Conservation (phyloP, 2,329 filamentous ascomycete genomes). For the Aspergillus brunneoviolaceus region DNA sequence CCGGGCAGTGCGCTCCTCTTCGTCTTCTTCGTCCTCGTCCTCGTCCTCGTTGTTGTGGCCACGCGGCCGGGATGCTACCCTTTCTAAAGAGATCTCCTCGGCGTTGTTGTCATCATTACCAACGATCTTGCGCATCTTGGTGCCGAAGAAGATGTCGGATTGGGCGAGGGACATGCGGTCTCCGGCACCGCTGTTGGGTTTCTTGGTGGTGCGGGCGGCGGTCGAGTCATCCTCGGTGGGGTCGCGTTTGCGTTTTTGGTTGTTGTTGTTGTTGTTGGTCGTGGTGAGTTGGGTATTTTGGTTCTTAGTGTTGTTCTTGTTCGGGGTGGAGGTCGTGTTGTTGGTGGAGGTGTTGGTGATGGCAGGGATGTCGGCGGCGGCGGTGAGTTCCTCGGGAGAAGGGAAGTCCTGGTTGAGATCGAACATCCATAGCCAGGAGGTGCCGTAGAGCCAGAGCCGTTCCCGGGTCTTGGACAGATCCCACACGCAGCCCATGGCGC, state of each 20-base stretch:
- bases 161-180: slow-evolving; percentile 50
- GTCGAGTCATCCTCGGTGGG: slow-evolving; percentile 38
- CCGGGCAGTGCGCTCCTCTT: slow-evolving; percentile 30
- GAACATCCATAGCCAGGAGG: slow-evolving; percentile 87
- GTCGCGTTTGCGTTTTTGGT: slow-evolving; percentile 47
- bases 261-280: slow-evolving; percentile 4
- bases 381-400: slow-evolving; percentile 32
- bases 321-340: slow-evolving; percentile 10
- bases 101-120: slow-evolving; percentile 38
- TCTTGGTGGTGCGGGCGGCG: slow-evolving; percentile 48
- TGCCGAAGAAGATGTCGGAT: slow-evolving; percentile 44
- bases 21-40: slow-evolving; percentile 37
- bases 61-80: slow-evolving; percentile 18
- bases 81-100: slow-evolving; percentile 37
- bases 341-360: slow-evolving; percentile 22
- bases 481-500: slow-evolving; percentile 83
- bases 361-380: slow-evolving; percentile 16
- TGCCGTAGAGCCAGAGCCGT: slow-evolving; percentile 84
- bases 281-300: slow-evolving; percentile 10
- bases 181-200: slow-evolving; percentile 57
- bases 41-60: slow-evolving; percentile 19
- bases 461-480: slow-evolving; percentile 59
- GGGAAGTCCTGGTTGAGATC: slow-evolving; percentile 72
- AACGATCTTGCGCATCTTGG: slow-evolving; percentile 51
- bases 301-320: slow-evolving; percentile 14